phyloP scores from a whole-genome alignment of 805 yeast genomes.

The Ogataea parapolymorpha region DNA sequence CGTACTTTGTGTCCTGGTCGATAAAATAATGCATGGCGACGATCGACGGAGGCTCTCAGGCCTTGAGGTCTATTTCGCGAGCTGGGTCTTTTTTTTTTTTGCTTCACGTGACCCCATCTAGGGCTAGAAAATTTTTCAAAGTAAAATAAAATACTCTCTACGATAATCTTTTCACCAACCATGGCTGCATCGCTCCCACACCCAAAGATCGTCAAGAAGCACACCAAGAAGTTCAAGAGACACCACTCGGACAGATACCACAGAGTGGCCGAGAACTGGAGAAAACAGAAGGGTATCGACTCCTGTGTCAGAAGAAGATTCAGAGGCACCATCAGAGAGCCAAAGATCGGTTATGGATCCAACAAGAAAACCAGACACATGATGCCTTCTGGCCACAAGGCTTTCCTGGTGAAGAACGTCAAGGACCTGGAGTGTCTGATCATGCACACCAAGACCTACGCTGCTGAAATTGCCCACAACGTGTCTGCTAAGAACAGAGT shows the following conservation, averaged over 20 bases:
- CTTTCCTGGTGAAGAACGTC: conserved; percentile 87
- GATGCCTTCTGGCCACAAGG: conserved; percentile 97
- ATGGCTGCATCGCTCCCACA: conserved; percentile 98
- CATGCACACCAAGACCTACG: conserved; percentile 97
- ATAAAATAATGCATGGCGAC: conserved; percentile 28
- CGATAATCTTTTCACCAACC: conserved; percentile 28
- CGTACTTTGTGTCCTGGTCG: conserved; percentile 30
- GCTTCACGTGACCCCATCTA: conserved; percentile 7
- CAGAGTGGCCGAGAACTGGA: conserved; percentile 99
- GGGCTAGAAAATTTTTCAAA: conserved; percentile 12
- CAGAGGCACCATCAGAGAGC: conserved; percentile 99
- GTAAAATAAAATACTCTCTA: conserved; percentile 6
- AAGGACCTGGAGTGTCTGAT: conserved; percentile 92
- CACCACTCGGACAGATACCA: conserved; percentile 99
- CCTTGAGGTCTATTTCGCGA: no score
- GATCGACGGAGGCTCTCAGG: conserved; percentile 8
- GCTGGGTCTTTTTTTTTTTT: no score
- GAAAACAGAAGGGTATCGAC: conserved; percentile 99
- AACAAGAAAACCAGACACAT: conserved; percentile 97
- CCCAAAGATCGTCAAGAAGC: conserved; percentile 99
- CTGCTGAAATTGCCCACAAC: conserved; percentile 99
- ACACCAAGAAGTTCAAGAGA: conserved; percentile 98
- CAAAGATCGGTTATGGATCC: conserved; percentile 99
- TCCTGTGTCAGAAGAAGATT: conserved; percentile 99
- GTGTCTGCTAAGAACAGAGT: conserved; percentile 98